Base-by-base conservation (phyloP, 2,329 filamentous ascomycete species). In the Didymella pinodella region DNA sequence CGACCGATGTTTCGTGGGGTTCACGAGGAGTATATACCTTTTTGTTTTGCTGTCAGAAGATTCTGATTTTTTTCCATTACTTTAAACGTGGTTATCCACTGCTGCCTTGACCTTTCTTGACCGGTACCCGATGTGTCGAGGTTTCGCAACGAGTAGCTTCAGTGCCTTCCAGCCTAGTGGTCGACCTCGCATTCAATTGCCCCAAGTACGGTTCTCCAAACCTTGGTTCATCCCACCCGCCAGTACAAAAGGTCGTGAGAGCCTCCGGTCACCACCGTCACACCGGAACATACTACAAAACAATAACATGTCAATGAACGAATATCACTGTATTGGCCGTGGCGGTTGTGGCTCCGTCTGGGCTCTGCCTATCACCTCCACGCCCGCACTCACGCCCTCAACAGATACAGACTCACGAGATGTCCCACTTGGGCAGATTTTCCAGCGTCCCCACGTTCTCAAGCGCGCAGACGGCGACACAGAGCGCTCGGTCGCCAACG, bases 11-110 rank as follows among this genome's bases (percentile, higher is more conserved):
- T 58, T 51, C 5, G 7, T 32, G 49, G 45, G 38, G 38, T 25
- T 25, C 38, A 41, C 20, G 36, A 48, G 38, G 45, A 26, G 41
- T 51, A 57, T 57, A 57, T 57, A 52, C 54, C 48, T 57, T 48
- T 47, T 12, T 25, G 16, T 32, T 34, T 18, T 36, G 25, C 11
- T 32, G 41, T 28, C 47, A 50, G 50, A 50, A 56, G 40, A 40
- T 48, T 8, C 28, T 34, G 18, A 34, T 48, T 26, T 1, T n/a
- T 20, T 22, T 16, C 3, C 41, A 26, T n/a, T 7, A 12, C 22
- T 28, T 41, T 3, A 7, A 18, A 18, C 1, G 28, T 11, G 7
- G 28, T 11, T 11, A 29, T 29, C 28, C 28, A 16, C 11, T 5
- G 32, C 32, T 36, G 32, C 32, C 14, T 36, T 16, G 16, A 36